Conservation (phyloP, 1,284 basidiomycete species). For the Apiotrichum gamsii region DNA sequence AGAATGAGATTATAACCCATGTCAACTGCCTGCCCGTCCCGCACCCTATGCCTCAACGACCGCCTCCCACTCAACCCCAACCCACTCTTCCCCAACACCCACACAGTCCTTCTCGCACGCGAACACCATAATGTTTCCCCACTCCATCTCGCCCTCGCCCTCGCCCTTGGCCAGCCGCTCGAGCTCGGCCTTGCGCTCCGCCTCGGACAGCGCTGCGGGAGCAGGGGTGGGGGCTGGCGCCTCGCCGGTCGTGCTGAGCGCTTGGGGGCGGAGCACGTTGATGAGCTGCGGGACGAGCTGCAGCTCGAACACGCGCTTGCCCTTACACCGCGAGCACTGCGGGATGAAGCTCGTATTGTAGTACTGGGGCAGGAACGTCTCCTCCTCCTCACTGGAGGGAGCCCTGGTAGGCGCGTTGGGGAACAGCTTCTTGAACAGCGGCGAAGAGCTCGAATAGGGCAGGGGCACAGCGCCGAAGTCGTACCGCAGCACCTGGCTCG, state of each 20-base stretch:
- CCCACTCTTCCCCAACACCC: slow-evolving; percentile 46
- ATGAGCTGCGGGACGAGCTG: slow-evolving; percentile 47
- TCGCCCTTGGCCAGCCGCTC: slow-evolving; percentile 25
- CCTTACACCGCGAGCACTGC: slow-evolving; percentile 34
- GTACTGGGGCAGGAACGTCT: slow-evolving; percentile 25
- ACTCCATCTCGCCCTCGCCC: slow-evolving; percentile 44
- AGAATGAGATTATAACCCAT: too few species aligned
- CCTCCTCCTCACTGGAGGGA: slow-evolving; percentile 35
- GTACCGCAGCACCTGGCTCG: slow-evolving; percentile 45
- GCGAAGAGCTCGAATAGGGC: slow-evolving; percentile 42
- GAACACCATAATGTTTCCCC: slow-evolving; percentile 47
- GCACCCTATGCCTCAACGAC: neutral
- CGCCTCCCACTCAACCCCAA: slow-evolving; percentile 47
- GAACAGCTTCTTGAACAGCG: slow-evolving; percentile 42
- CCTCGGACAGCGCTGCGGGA: slow-evolving; percentile 26
- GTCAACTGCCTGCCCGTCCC: too few species aligned
- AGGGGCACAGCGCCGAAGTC: slow-evolving; percentile 45
- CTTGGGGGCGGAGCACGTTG: slow-evolving; percentile 32
- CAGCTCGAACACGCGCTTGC: slow-evolving; percentile 43
- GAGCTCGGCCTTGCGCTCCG: slow-evolving; percentile 39
- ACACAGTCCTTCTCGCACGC: slow-evolving; percentile 45
- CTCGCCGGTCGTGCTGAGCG: slow-evolving; percentile 20
- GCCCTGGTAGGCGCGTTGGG: slow-evolving; percentile 24
- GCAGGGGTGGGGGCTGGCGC: neutral
- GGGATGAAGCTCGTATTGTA: slow-evolving; percentile 34